Evolutionary conservation across 805 yeast genomes (phyloP), one percentile per base, ranked within the genome.

Genomic region (Spathaspora gorwiae): DNA sequence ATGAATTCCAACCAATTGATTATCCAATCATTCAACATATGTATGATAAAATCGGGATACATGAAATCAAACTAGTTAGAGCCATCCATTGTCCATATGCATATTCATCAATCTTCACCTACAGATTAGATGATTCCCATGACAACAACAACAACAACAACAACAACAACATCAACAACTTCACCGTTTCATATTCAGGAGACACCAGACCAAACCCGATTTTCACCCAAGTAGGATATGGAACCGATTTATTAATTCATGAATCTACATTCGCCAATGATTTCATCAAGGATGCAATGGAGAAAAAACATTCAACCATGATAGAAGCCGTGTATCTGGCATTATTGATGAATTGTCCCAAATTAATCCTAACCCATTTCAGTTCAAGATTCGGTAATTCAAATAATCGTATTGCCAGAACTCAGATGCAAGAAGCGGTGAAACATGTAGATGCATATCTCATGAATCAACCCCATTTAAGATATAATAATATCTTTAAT

Each of bases 251-350:
- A 40, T 72, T 94, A 47, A 82, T 94, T 40, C 99, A 94, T 62
- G 99, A 94, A 62, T 90, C 97, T 0, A 88, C 99, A 0, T 76
- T 94, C 49, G 97, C 88, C 46, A 87, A 89, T 61, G 87, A 78
- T 30, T 70, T 89, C 39, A 67, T 73, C 6, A 81, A 78, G 44
- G 97, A 90, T 61, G 99, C 99, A 0, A 63, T 78, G 26, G 73
- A 77, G 31, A 94, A 94, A 60, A 79, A 80, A 48, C 99, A 94
- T 60, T 82, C 95, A 11, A 94, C 99, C 0, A 79, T 90, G 45
- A 78, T 85, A 15, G 98, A 92, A 58, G 98, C 98, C 0, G 72
- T 90, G 27, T 70, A 68, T 12, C 81, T 90, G 2, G 80, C 87
- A 0, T 70, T 76, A 45, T 62, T 69, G 33, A 92, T 94, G 98